Evolutionary conservation across 495 filamentous ascomycete genomes (phyloP), one percentile per base, ranked within the genome.

Genomic region (Wilcoxina mikolae): DNA sequence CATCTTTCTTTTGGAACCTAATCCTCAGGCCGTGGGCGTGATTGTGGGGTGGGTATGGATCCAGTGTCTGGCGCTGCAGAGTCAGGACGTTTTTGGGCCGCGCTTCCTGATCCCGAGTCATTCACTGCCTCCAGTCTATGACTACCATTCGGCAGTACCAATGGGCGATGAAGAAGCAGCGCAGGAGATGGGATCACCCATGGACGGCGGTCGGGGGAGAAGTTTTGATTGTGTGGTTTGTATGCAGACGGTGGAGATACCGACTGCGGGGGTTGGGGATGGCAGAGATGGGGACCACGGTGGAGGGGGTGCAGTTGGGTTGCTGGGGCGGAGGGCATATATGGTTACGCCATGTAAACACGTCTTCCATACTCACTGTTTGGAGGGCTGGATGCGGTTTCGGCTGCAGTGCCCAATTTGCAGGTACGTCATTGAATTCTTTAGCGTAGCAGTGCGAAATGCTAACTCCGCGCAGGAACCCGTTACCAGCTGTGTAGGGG

Each of bases 311-410:
- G 76, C 85, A 35, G 71, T 77, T 1, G 83, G 78, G 22, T 75
- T 94, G 49, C 73, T 95, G 54, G 84, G 82, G 23, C 73, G 90
- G 53, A 76, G 87, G 45, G 70, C 74, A 51, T 95, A 95, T 68
- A 98, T 98, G 91, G 87, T 96, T 23, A 98, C 91, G 51, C 90
- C 91, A 29, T 98, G 91, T 67, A 75, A 87, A 51, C 91, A 98
- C 71, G 89, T 95, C 23, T 98, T 96, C 66, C 91, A 98, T 65
- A 93, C 83, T 44, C 73, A 78, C 48, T 98, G 91, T 66, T 72
- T 98, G 62, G 89, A 96, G 68, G 89, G 87, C 31, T 96, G 91
- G 91, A 93, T 95, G 84, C 76, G 82, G 61, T 86, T 89, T 65
- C 72, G 91, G 53, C 68, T 98, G 64, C 85, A 91, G 69, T 98